Conservation (phyloP, 495 filamentous ascomycete species). For the Lasiosphaeris hirsuta region DNA sequence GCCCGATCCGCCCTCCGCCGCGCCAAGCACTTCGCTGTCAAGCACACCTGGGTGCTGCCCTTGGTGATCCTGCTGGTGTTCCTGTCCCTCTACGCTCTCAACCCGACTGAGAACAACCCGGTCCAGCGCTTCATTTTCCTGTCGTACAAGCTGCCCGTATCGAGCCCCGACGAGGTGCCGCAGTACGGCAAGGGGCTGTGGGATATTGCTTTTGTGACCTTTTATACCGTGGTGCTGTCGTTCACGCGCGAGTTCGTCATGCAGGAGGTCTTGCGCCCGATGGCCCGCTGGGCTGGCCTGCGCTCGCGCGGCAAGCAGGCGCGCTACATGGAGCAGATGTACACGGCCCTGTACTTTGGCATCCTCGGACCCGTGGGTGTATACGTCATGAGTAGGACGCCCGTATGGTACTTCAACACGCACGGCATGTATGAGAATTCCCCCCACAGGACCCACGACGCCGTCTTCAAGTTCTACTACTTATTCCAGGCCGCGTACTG, state of each 20-base stretch:
- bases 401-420: conserved; percentile 98
- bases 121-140: conserved; percentile 87
- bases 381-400: conserved; percentile 86
- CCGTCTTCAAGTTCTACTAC: conserved; percentile 94
- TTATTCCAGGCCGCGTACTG: conserved; percentile 94
- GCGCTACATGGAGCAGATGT: conserved; percentile 96
- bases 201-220: conserved; percentile 83
- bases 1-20: conserved; percentile 61
- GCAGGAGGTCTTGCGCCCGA: conserved; percentile 82
- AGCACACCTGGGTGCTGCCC: conserved; percentile 79
- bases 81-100: conserved; percentile 66
- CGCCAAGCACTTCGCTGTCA: conserved; percentile 62
- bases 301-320: conserved; percentile 73
- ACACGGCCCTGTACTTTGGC: conserved; percentile 93
- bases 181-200: conserved; percentile 88
- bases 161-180: conserved; percentile 49
- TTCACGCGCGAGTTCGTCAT: conserved; percentile 97
- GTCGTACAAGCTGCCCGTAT: conserved; percentile 70
- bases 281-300: conserved; percentile 69
- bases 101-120: conserved; percentile 79
- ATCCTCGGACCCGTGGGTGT: conserved; percentile 82
- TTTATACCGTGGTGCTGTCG: conserved; percentile 84
- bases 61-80: conserved; percentile 64
- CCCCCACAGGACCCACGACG: conserved; percentile 83
- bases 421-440: conserved; percentile 84